A percentile compares a stretch with the other conserved stretches of the same genome.
Conservation (phyloP, 495 filamentous ascomycete species). For the Bombardia bombarda region DNA sequence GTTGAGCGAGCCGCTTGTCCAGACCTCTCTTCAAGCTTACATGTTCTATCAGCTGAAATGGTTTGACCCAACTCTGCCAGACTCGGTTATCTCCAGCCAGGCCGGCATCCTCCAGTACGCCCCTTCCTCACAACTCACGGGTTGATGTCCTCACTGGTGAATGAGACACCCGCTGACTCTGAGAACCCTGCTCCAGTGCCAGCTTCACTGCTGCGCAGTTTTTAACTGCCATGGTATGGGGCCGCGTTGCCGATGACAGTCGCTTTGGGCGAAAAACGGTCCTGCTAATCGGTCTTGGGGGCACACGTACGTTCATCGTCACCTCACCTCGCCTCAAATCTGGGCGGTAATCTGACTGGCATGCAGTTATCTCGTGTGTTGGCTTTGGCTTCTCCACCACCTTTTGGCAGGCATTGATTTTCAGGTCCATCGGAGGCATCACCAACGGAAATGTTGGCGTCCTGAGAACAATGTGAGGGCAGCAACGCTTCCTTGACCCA, state of each 20-base stretch:
- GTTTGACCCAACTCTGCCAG: constrained; percentile 55
- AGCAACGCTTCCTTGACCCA: neutral
- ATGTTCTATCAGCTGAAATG: constrained; percentile 75
- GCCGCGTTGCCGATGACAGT: constrained; percentile 62
- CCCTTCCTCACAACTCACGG: neutral
- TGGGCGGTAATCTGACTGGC: no score
- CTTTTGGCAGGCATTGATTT: constrained; percentile 66
- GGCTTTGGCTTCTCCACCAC: constrained; percentile 74
- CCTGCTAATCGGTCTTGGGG: constrained; percentile 64
- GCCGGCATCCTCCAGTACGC: constrained; percentile 60
- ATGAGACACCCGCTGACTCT: neutral
- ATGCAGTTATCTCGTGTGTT: constrained; percentile 51
- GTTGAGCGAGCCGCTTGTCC: constrained; percentile 70
- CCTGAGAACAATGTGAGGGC: constrained; percentile 59
- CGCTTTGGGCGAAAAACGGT: constrained; percentile 68
- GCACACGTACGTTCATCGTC: constrained; percentile 41
- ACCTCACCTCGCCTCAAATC: neutral
- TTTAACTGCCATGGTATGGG: constrained; percentile 80
- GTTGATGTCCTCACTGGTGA: no score
- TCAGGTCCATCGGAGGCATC: constrained; percentile 63
- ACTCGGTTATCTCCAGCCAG: constrained; percentile 65
- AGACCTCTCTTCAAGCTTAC: constrained; percentile 70
- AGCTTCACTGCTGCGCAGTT: constrained; percentile 80
- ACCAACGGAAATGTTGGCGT: constrained; percentile 81
- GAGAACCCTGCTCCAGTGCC: constrained; percentile 25